These are phyloP conservation scores for Kluyveromyces siamensis DNA, from an alignment of 805 yeast genomes.

Conservation along the genomic window DNA sequence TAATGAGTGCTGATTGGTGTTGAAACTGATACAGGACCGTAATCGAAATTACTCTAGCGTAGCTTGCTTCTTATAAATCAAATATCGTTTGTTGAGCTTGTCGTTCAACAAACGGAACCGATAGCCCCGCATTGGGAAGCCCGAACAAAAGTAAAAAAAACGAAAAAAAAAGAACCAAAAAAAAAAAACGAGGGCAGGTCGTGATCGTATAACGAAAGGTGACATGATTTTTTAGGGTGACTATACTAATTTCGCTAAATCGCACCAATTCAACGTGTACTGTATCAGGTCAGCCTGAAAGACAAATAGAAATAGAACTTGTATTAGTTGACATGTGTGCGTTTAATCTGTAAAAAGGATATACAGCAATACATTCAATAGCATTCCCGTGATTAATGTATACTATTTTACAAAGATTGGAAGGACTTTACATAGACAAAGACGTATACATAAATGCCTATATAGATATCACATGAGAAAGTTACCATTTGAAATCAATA, in stretches of 20 bases:
- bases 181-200: background rate
- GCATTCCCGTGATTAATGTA: background rate
- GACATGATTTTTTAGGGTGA: background rate
- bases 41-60: background rate
- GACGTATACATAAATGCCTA: background rate
- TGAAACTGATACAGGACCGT: background rate
- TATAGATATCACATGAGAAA: background rate
- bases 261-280: too few relatives aligned
- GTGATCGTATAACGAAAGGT: background rate
- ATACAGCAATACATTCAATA: background rate
- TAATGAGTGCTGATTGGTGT: too few relatives aligned
- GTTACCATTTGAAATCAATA: constrained; percentile 29
- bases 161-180: background rate
- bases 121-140: background rate
- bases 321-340: too few relatives aligned
- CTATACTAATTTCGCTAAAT: too few relatives aligned
- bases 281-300: too few relatives aligned
- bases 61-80: background rate
- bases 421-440: background rate
- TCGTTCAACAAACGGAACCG: background rate
- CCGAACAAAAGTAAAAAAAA: background rate
- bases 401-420: background rate
- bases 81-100: background rate
- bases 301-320: too few relatives aligned
- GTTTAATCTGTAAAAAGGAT: too few relatives aligned